Evolutionary conservation across 495 filamentous ascomycete genomes (phyloP).

Genomic region (Bacidia rubella): DNA sequence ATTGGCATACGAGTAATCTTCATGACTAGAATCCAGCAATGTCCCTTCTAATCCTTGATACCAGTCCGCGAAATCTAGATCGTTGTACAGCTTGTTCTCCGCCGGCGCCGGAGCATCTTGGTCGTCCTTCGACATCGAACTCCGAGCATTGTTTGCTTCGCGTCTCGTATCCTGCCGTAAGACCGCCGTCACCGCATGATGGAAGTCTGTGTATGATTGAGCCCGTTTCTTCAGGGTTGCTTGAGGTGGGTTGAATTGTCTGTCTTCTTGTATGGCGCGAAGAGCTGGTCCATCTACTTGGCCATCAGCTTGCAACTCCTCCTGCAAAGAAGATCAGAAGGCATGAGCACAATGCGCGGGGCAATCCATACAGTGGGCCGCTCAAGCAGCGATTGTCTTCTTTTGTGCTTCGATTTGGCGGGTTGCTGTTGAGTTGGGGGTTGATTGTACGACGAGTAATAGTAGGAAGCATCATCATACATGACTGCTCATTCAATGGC

Average conservation of each 20-base stretch:
- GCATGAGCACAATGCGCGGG: slow-evolving; percentile 16
- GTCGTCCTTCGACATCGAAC: slow-evolving; percentile 18
- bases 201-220: slow-evolving; percentile 67
- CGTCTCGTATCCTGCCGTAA: slow-evolving; percentile 35
- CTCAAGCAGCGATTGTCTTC: slow-evolving; percentile 52
- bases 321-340: slow-evolving; percentile 28
- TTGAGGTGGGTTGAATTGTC: slow-evolving; percentile 41
- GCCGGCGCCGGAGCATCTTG: slow-evolving; percentile 28
- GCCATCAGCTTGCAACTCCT: slow-evolving; percentile 30
- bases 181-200: slow-evolving; percentile 45
- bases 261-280: slow-evolving; percentile 4
- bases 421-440: slow-evolving; percentile 36
- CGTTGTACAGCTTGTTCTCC: slow-evolving; percentile 26
- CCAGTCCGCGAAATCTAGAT: slow-evolving; percentile 49
- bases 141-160: slow-evolving; percentile 17
- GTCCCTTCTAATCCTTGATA: slow-evolving; percentile 49
- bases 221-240: slow-evolving; percentile 50
- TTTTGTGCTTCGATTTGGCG: slow-evolving; percentile 34
- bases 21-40: slow-evolving; percentile 67
- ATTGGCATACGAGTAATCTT: slow-evolving; percentile 61
- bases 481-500: slow-evolving; percentile 23
- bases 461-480: slow-evolving; percentile 62
- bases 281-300: slow-evolving; percentile 25
- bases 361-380: slow-evolving; percentile 47
- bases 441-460: slow-evolving; percentile 46